Conservation (phyloP, 495 filamentous ascomycete species). For the Hyaloscypha hepaticicola region DNA sequence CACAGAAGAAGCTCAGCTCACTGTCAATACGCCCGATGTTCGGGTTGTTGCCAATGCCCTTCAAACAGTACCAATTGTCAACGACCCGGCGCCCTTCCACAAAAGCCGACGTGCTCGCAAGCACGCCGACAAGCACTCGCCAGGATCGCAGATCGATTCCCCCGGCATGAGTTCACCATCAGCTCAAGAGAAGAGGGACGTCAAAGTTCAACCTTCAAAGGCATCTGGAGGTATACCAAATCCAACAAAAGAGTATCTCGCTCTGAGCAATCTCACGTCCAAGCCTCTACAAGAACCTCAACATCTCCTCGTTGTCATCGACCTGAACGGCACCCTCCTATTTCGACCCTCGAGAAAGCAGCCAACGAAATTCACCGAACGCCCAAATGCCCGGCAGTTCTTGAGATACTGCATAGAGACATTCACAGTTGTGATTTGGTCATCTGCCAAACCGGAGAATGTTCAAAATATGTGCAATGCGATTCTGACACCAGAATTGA, state of each 20-base stretch:
- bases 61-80: background rate
- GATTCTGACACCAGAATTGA: slow-evolving; percentile 48
- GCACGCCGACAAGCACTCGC: background rate
- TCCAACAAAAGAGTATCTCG: slow-evolving; percentile 43
- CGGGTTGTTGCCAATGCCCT: background rate
- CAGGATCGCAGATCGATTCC: background rate
- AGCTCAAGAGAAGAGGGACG: slow-evolving; percentile 13
- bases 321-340: slow-evolving; percentile 90
- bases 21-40: background rate
- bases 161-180: background rate
- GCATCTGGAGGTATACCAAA: slow-evolving; percentile 51
- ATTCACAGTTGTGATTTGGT: slow-evolving; percentile 87
- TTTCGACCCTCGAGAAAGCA: slow-evolving; percentile 54
- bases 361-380: slow-evolving; percentile 53
- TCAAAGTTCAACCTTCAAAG: slow-evolving; percentile 36
- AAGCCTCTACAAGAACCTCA: slow-evolving; percentile 32
- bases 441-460: slow-evolving; percentile 72
- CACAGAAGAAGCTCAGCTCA: background rate
- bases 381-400: slow-evolving; percentile 65
- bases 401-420: slow-evolving; percentile 62
- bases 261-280: slow-evolving; percentile 28
- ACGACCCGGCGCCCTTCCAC: background rate
- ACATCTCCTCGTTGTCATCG: slow-evolving; percentile 75
- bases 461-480: slow-evolving; percentile 59
- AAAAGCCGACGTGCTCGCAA: background rate